These are phyloP conservation scores for Tilletia indica DNA, from an alignment of 1,284 basidiomycete genomes.

Conservation along the genomic window DNA sequence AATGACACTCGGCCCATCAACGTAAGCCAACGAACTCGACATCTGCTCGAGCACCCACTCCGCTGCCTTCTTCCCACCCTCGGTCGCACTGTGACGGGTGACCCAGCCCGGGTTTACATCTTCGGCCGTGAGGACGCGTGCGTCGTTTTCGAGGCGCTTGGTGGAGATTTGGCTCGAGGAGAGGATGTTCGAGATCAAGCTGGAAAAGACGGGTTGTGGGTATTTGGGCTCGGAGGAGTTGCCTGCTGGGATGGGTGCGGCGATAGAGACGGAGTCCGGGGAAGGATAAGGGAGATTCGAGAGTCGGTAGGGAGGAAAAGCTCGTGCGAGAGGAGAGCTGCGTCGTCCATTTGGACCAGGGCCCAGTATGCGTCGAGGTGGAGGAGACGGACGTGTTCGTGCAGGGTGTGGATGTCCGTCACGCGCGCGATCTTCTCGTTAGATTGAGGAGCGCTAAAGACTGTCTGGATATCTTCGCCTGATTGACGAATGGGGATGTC, in stretches of 20 bases:
- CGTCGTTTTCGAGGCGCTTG: constrained; percentile 25
- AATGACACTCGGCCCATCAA: constrained; percentile 28
- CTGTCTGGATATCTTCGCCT: background rate
- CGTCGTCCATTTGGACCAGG: constrained; percentile 15
- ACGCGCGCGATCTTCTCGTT: background rate
- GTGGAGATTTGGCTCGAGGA: constrained; percentile 24
- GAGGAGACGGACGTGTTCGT: constrained; percentile 7
- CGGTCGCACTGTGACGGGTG: constrained; percentile 35
- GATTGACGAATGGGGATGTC: background rate
- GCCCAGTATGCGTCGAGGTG: constrained; percentile 8
- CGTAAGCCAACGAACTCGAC: constrained; percentile 17
- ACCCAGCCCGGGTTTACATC: constrained; percentile 25
- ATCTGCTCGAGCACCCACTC: constrained; percentile 34
- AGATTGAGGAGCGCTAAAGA: background rate
- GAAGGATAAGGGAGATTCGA: constrained; percentile 25
- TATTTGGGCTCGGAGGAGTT: constrained; percentile 28
- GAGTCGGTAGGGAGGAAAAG: constrained; percentile 25
- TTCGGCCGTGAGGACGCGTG: constrained; percentile 36
- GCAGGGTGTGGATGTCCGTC: background rate
- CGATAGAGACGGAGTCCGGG: background rate
- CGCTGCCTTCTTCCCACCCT: constrained; percentile 30
- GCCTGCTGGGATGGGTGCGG: background rate
- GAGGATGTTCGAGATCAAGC: constrained; percentile 27
- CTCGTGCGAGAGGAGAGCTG: constrained; percentile 13
- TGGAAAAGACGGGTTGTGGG: constrained; percentile 29